Evolutionary conservation across 202 grass and related monocot species (phyloP), one percentile per base, ranked within the genome.

Genomic region (Panicum virgatum): DNA sequence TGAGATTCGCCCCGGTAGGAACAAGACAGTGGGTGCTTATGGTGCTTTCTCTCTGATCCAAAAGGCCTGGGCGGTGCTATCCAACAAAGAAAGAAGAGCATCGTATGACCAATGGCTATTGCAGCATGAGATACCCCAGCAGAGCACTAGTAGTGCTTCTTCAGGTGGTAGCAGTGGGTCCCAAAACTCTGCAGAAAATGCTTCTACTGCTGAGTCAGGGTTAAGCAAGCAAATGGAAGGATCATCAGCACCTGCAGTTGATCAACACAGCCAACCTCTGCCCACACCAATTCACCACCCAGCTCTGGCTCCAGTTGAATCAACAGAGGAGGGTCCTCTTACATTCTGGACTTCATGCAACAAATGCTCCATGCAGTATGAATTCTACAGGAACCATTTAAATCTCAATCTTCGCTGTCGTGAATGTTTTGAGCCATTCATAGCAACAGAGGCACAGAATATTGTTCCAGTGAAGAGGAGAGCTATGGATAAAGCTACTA

Each of bases 1-100:
- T 23, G 86, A 83, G 69, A 62, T 93, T 5, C 90, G 90, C 64
- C 90, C 90, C 1, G 90, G 91, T 77, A 97, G 91, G 73, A 97
- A 97, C 62, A 91, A 85, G 62, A 89, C 76, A 58, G 81, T 89
- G 23, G 90, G 90, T 62, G 86, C 86, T 61, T 62, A 78, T 38
- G 81, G 59, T 81, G 90, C 90, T 73, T 97, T 93, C 71, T 68
- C 85, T 48, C 42, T 74, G 44, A 60, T 97, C 65, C 81, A 65
- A 43, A 84, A 97, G 23, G 93, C 90, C 58, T 91, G 58, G 83
- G 85, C 40, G 63, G 86, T 97, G 67, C 74, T 97, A 47, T 97
- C 93, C 16, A 83, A 97, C 59, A 97, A 82, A 77, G 32, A n/a
- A 25, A 89, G 62, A 73, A 92, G 84, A 84, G 10, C 46, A 12